Evolutionary conservation across 2,329 filamentous ascomycete species (phyloP).

Genomic region (Diaporthe vexans): DNA sequence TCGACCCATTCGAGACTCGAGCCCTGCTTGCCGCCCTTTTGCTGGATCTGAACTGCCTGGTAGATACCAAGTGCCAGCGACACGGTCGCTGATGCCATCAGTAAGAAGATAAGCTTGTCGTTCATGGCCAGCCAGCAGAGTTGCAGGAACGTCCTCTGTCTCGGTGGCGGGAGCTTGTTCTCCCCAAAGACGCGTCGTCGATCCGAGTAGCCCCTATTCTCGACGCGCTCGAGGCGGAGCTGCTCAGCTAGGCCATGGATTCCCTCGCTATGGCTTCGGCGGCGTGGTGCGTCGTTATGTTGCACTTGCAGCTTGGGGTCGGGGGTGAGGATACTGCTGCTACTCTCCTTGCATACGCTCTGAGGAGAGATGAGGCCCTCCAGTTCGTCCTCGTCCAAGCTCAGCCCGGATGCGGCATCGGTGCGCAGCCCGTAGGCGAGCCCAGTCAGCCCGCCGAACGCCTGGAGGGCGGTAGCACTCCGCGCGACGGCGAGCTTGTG

Average conservation of each 20-base stretch:
- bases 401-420: slow-evolving; percentile 62
- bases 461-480: slow-evolving; percentile 61
- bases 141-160: slow-evolving; percentile 77
- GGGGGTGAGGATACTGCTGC: slow-evolving; percentile 42
- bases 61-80: slow-evolving; percentile 83
- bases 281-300: slow-evolving; percentile 37
- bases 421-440: slow-evolving; percentile 65
- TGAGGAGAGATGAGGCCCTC: slow-evolving; percentile 62
- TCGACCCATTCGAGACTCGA: slow-evolving; percentile 84
- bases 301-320: slow-evolving; percentile 16
- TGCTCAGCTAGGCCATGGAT: slow-evolving; percentile 44
- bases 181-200: slow-evolving; percentile 78
- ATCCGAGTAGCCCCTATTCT: slow-evolving; percentile 63
- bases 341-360: slow-evolving; percentile 57
- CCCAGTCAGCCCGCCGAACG: slow-evolving; percentile 67
- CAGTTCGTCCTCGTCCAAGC: slow-evolving; percentile 62
- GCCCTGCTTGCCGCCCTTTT: slow-evolving; percentile 52
- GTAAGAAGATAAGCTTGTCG: slow-evolving; percentile 82
- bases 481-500: slow-evolving; percentile 67
- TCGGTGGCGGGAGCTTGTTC: slow-evolving; percentile 77
- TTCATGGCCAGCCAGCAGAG: slow-evolving; percentile 87
- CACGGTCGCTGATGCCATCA: slow-evolving; percentile 79
- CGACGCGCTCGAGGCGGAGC: slow-evolving; percentile 47
- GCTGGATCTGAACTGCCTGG: slow-evolving; percentile 61
- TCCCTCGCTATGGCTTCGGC: slow-evolving; percentile 47